phyloP scores from a whole-genome alignment of 345 rosid species.

The Ceriops zippeliana region DNA sequence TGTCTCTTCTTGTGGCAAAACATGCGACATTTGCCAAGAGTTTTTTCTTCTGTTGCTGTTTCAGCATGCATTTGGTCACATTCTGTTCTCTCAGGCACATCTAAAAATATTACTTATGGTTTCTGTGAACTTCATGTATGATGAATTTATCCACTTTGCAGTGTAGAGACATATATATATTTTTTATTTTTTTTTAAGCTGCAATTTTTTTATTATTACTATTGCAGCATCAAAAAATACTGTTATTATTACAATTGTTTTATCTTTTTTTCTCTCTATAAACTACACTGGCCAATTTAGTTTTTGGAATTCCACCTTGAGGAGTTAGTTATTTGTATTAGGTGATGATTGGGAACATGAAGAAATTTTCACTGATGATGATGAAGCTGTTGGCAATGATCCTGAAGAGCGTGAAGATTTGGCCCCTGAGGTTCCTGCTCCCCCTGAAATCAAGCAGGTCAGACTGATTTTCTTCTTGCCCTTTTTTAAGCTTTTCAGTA shows the following conservation, averaged over 20 bases:
- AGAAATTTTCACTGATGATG: constrained; percentile 97
- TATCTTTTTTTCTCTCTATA: background rate
- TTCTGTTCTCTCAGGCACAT: background rate
- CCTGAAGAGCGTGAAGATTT: constrained; percentile 93
- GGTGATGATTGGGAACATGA: constrained; percentile 99
- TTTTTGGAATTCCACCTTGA: background rate
- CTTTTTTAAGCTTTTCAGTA: background rate
- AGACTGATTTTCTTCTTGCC: constrained; percentile 1
- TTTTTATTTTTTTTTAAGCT: no score
- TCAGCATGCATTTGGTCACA: background rate
- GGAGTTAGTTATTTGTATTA: constrained; percentile 23
- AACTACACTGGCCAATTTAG: background rate
- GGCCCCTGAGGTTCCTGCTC: constrained; percentile 92
- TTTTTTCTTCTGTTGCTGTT: background rate
- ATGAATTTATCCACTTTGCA: background rate
- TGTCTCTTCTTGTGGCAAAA: background rate
- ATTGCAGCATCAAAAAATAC: no score
- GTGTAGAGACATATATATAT: no score
- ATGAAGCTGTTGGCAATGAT: constrained; percentile 90
- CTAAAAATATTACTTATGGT: background rate
- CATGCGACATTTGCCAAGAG: background rate
- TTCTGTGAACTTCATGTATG: background rate
- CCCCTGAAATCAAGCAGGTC: constrained; percentile 95
- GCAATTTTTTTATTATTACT: no score
- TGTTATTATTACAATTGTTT: background rate